phyloP scores from a whole-genome alignment of 1,284 basidiomycete genomes.

The Sanguinoderma infundibulare region DNA sequence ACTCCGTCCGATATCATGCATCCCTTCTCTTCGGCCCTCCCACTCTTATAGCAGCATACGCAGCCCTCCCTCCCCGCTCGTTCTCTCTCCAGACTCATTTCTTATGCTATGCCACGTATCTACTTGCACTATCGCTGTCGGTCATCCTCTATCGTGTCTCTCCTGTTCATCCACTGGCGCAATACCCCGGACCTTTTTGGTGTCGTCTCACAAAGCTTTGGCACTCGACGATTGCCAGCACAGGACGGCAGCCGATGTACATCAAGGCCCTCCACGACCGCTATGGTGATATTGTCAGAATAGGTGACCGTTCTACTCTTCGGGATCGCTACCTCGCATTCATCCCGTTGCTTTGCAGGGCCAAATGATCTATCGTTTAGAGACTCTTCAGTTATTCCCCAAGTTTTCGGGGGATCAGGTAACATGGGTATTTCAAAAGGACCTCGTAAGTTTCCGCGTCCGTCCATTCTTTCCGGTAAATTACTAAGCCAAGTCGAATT shows the following conservation, averaged over 20 bases:
- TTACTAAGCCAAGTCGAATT: too few relatives aligned
- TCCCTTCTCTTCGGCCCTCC: slow-evolving; percentile 17
- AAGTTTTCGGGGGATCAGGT: too few relatives aligned
- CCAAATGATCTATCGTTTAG: slow-evolving; percentile 14
- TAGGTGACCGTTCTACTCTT: slow-evolving; percentile 23
- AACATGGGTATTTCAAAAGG: too few relatives aligned
- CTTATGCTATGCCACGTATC: slow-evolving; percentile 8
- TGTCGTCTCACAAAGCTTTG: slow-evolving; percentile 29
- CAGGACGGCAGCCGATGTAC: not conserved
- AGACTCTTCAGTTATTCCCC: too few relatives aligned
- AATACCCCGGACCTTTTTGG: slow-evolving; percentile 34
- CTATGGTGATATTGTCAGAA: slow-evolving; percentile 38
- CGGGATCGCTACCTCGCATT: too few relatives aligned
- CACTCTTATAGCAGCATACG: not conserved
- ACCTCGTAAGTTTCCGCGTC: not conserved
- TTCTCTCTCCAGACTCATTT: not conserved
- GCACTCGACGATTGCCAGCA: not conserved
- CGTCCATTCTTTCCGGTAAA: too few relatives aligned
- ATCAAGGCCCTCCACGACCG: slow-evolving; percentile 28
- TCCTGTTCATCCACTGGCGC: slow-evolving; percentile 35
- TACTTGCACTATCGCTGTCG: slow-evolving; percentile 20
- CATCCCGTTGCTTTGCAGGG: too few relatives aligned
- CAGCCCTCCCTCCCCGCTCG: not conserved
- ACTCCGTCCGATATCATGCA: slow-evolving; percentile 1
- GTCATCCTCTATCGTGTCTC: slow-evolving; percentile 36